These are phyloP conservation scores for Ambrosia hybrid DNA, from an alignment of 140 eudicot genomes.

Conservation along the genomic window DNA sequence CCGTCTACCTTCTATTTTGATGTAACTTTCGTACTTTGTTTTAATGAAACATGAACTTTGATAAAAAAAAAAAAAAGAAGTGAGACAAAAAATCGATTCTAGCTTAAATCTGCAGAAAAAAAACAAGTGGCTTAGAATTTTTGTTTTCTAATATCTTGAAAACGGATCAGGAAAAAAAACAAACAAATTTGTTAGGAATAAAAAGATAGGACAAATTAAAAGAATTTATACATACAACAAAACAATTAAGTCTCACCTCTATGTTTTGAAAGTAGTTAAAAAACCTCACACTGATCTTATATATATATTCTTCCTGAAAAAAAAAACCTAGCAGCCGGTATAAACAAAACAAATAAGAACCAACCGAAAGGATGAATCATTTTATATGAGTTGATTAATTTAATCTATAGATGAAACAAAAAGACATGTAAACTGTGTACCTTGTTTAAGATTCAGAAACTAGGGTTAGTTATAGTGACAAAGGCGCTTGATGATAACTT, in stretches of 20 bases:
- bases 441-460: slow-evolving; percentile 11
- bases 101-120: not conserved
- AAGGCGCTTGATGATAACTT: not conserved
- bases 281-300: not conserved
- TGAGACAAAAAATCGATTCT: not conserved
- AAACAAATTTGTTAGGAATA: not conserved
- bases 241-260: not conserved
- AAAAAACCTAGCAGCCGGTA: slow-evolving; percentile 14
- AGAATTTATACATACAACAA: not conserved
- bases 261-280: not conserved
- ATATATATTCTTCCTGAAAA: too few relatives aligned
- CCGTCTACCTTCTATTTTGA: too few relatives aligned
- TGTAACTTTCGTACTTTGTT: too few relatives aligned
- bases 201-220: not conserved
- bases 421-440: slow-evolving; percentile 12
- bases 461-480: slow-evolving; percentile 8
- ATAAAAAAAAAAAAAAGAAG: not conserved
- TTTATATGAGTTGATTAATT: not conserved
- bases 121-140: not conserved
- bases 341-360: slow-evolving; percentile 3
- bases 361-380: not conserved
- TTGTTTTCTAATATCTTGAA: not conserved
- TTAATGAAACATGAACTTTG: too few relatives aligned
- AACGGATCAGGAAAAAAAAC: not conserved
- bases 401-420: not conserved